A percentile compares a stretch with the other conserved stretches of the same genome.
These are phyloP conservation scores for Paramecium sexaurelia DNA, from an alignment of 73 alveolate genomes.

Conservation along the genomic window DNA sequence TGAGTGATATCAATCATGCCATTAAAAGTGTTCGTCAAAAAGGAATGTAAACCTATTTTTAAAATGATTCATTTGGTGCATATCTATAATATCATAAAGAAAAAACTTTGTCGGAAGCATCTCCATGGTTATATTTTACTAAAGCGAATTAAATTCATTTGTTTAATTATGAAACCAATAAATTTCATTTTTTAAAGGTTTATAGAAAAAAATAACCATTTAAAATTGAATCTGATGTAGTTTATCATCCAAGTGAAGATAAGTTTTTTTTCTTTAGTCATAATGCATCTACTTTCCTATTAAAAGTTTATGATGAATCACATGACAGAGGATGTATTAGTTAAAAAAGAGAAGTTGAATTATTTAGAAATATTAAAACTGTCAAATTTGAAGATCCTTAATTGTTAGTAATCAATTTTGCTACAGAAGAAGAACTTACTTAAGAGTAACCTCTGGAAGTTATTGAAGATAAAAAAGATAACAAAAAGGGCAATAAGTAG, in stretches of 20 bases:
- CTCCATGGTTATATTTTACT: constrained; percentile 26
- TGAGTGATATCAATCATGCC: background rate
- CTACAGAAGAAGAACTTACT: background rate
- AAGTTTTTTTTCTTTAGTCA: constrained; percentile 51
- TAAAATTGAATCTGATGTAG: constrained; percentile 45
- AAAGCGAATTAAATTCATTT: constrained; percentile 56
- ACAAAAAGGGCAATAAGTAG: background rate
- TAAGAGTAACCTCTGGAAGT: background rate
- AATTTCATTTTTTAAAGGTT: constrained; percentile 48
- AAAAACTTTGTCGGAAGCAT: constrained; percentile 13
- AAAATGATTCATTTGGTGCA: constrained; percentile 60
- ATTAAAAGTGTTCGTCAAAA: constrained; percentile 37
- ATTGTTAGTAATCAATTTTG: constrained; percentile 17
- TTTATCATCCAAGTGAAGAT: constrained; percentile 43
- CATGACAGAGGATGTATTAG: constrained; percentile 50
- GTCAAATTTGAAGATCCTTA: constrained; percentile 64
- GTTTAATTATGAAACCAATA: constrained; percentile 51
- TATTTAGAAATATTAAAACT: constrained; percentile 48
- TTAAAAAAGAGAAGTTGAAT: constrained; percentile 62
- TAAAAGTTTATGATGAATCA: constrained; percentile 55
- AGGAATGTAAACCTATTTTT: constrained; percentile 56
- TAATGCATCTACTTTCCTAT: constrained; percentile 40
- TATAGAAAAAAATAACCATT: constrained; percentile 48
- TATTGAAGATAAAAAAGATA: background rate
- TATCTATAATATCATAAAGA: constrained; percentile 53